Conservation (phyloP, 2,329 filamentous ascomycete species). For the Talaromyces sp. region DNA sequence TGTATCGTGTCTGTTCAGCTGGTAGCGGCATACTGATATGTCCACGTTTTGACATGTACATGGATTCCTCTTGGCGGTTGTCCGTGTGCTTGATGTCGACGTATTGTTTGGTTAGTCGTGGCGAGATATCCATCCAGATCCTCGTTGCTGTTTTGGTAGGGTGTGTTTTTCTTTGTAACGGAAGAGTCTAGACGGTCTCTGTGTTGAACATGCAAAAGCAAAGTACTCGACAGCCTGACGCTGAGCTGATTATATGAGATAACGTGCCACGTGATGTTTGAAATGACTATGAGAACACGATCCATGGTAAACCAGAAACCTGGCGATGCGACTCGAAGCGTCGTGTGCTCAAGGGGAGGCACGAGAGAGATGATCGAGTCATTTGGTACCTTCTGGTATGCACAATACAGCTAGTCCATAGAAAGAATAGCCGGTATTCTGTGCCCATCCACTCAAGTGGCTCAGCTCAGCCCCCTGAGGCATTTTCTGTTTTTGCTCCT, state of each 20-base stretch:
- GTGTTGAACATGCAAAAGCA: not conserved
- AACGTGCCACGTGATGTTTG: not conserved
- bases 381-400: not conserved
- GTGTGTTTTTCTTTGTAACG: not conserved
- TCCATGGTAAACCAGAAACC: not conserved
- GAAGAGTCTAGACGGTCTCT: not conserved
- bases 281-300: not conserved
- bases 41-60: not conserved
- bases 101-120: not conserved
- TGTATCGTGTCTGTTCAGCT: not conserved
- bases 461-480: slow-evolving; percentile 15
- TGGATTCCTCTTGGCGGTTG: slow-evolving; percentile 2
- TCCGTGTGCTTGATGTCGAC: not conserved
- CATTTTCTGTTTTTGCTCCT: slow-evolving; percentile 7
- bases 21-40: not conserved
- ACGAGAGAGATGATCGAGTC: not conserved
- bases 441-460: slow-evolving; percentile 1
- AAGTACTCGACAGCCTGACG: not conserved
- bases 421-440: not conserved
- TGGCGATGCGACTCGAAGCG: not conserved
- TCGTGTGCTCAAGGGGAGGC: not conserved
- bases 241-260: not conserved
- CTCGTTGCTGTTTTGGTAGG: not conserved
- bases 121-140: not conserved
- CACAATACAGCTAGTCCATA: not conserved